Base-by-base conservation (phyloP, 208 protist species). In the Leishmania tropica region DNA sequence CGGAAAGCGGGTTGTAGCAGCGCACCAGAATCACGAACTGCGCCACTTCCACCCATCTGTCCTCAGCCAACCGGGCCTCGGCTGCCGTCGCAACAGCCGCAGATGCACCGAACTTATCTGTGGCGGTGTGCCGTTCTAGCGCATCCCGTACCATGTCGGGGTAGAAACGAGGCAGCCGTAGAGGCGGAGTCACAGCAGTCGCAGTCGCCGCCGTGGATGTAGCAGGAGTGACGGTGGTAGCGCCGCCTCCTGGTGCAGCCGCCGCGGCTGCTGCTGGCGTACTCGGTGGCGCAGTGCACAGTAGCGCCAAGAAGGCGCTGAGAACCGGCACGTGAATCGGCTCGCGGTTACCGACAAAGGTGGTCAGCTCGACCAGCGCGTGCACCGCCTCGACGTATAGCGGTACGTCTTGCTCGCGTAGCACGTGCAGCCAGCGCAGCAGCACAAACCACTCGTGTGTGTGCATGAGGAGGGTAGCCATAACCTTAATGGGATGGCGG, bases 311-410 rank as follows among this genome's bases (percentile, higher is more conserved):
- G 81, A 98, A 97, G 2, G 79, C 81, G 60, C 83, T 40, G 47
- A 98, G 81, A 24, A 98, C 81, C 6, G 83, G 84, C 60, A 91
- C 85, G 75, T 97, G 95, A 79, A 98, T 94, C 56, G 95, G 95
- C 75, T 97, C 93, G 21, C 91, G 87, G 83, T 98, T 98, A 37
- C 87, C 93, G 47, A 94, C 79, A 81, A 96, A 96, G 31, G 95
- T 98, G 21, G 86, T 90, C 15, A 98, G 85, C 75, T 94, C 89
- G 19, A 96, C 86, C 56, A 98, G 70, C 24, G 89, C 88, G 75
- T 95, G 88, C 24, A 97, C 88, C 31, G 80, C 89, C 37, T 93
- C 85, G 3, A 85, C 71, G 80, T 87, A 96, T 24, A 84, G 79
- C 75, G 72, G n/a, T 48, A 21, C 58, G 40, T 87, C 81, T 45